Percentiles rank a stretch among this genome's conserved stretches.
Evolutionary conservation across 768 basidiomycete genomes (phyloP).

Genomic region (Amanita fuliginea): DNA sequence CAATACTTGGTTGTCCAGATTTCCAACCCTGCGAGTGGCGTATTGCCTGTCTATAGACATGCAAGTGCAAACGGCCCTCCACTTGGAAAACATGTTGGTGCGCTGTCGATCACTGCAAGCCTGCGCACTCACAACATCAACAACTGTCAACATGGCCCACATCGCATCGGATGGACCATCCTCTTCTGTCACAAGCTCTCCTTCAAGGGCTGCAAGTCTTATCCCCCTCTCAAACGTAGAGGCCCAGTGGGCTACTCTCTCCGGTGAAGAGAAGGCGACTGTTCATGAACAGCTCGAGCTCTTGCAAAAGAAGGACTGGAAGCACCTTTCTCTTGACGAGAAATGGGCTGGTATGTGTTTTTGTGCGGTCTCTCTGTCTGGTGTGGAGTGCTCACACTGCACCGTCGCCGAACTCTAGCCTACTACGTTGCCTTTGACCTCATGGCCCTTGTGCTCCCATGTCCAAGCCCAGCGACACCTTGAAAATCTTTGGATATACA

Average conservation of each 20-base stretch:
- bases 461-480: constrained; percentile 55
- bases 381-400: not conserved
- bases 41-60: constrained; percentile 13
- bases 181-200: constrained; percentile 20
- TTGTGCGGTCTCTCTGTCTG: not conserved
- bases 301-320: constrained; percentile 96
- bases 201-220: constrained; percentile 21
- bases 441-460: constrained; percentile 85
- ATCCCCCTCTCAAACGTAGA: constrained; percentile 85
- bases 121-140: constrained; percentile 9
- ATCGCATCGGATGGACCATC: constrained; percentile 14
- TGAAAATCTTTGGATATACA: constrained; percentile 59
- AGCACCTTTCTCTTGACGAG: constrained; percentile 78
- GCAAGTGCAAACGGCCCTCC: constrained; percentile 50
- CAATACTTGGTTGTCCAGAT: too few species aligned
- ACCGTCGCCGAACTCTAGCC: constrained; percentile 32
- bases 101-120: constrained; percentile 19
- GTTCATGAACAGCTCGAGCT: constrained; percentile 87
- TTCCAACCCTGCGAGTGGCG: too few species aligned
- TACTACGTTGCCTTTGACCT: constrained; percentile 97
- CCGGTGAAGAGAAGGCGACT: constrained; percentile 54
- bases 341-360: constrained; percentile 89
- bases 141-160: constrained; percentile 9
- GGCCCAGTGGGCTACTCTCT: constrained; percentile 78
- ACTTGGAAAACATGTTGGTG: constrained; percentile 36